Evolutionary conservation across 2,329 filamentous ascomycete genomes (phyloP), one percentile per base, ranked within the genome.

Genomic region (Graphilbum fragrans): DNA sequence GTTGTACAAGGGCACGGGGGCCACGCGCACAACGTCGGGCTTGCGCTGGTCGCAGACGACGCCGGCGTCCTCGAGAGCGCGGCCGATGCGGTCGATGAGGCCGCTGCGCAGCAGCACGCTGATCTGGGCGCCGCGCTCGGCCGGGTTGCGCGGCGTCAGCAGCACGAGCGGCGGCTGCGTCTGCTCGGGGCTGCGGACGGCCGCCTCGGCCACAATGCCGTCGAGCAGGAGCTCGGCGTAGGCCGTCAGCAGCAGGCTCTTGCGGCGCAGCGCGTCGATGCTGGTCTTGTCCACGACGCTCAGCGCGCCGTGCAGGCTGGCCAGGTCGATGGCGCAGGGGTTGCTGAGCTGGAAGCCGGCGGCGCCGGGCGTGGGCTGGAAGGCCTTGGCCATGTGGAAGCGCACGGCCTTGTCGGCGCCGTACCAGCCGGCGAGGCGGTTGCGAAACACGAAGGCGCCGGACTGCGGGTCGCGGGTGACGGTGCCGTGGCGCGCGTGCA

Each of bases 261-360:
- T 87, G 44, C 70, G 65, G 27, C 86, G 70, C 36, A 94, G 60
- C 4, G 71, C 71, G 5, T 62, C 56, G 72, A 94, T 88, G 33
- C 63, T 70, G 0, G 86, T 85, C 55, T 77, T 70, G 48, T 71
- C 71, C 57, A 92, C 92, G 20, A 94, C 70, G 20, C 78, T 77
- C 6, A 94, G 64, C 2, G 82, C 80, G 0, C 78, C 85, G 10
- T 76, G 66, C 3, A 94, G 69, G n/a, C 79, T 75, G 14, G 82
- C 82, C 36, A 88, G 71, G 52, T 93, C 86, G 7, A 92, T 66
- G 11, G 80, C 83, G 0, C 77, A 85, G 2, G 83, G 86, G 57
- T 94, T 95, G 39, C 80, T 86, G n/a, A 90, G 59, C 59, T 94
- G 86, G 60, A 77, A 94, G 4, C 87, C 87, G 27, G 70, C 77